Conservation (phyloP, 2,329 filamentous ascomycete species). For the Calonectria henricotiae region DNA sequence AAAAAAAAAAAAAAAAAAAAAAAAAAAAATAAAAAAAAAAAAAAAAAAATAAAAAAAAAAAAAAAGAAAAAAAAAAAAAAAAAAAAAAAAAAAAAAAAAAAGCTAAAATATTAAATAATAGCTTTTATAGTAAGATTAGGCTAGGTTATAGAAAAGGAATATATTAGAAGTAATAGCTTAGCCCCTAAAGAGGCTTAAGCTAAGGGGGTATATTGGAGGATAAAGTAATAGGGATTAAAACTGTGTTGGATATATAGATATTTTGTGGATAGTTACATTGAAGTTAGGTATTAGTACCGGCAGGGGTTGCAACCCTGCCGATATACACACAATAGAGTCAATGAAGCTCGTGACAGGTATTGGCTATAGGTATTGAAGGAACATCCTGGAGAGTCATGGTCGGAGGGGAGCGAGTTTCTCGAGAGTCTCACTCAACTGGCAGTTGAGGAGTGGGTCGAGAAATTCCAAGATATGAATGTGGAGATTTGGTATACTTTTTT, state of each 20-base stretch:
- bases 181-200: not conserved
- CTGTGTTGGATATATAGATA: not conserved
- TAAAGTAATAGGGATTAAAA: not conserved
- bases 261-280: no score
- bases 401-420: not conserved
- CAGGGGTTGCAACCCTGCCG: no score
- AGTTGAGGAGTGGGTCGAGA: not conserved
- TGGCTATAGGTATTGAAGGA: constrained; percentile 7
- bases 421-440: not conserved
- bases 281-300: no score
- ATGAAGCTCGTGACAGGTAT: not conserved
- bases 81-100: not conserved
- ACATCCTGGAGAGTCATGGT: not conserved
- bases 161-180: not conserved
- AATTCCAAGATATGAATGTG: not conserved
- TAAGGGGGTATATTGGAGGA: not conserved
- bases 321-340: no score
- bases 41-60: not conserved
- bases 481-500: constrained; percentile 10
- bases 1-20: not conserved
- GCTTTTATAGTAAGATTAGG: not conserved
- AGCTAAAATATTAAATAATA: not conserved
- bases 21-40: not conserved
- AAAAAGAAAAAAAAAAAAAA: not conserved
- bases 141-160: not conserved